phyloP scores from a whole-genome alignment of 2,329 filamentous ascomycete genomes.

The Alternaria triticimaculans region DNA sequence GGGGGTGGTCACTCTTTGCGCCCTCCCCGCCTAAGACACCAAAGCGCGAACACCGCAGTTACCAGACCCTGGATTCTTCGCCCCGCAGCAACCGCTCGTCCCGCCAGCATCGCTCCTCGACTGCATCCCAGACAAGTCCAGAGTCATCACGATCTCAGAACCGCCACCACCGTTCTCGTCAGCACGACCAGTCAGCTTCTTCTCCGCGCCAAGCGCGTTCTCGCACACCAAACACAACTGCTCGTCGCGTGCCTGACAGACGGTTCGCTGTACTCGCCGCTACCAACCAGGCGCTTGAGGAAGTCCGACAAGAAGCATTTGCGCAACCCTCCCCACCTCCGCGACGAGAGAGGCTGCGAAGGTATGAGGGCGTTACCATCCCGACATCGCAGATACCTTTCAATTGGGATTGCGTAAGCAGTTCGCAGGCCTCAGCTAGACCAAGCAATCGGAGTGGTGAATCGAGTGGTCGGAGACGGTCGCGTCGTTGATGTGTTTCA shows the following conservation, averaged over 20 bases:
- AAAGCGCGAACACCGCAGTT: slow-evolving; percentile 28
- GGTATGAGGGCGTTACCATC: slow-evolving; percentile 42
- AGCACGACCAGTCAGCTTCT: slow-evolving; percentile 31
- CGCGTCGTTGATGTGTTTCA: slow-evolving; percentile 27
- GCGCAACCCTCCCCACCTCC: slow-evolving; percentile 44
- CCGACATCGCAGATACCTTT: slow-evolving; percentile 43
- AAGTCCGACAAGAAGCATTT: slow-evolving; percentile 46
- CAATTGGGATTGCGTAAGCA: slow-evolving; percentile 48
- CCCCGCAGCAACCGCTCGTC: slow-evolving; percentile 39
- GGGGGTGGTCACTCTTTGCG: slow-evolving; percentile 39
- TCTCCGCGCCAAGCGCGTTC: slow-evolving; percentile 35
- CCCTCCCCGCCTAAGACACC: slow-evolving; percentile 41
- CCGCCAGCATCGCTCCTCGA: slow-evolving; percentile 29
- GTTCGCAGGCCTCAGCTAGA: slow-evolving; percentile 41
- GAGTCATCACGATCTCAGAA: slow-evolving; percentile 30
- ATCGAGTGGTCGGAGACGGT: slow-evolving; percentile 31
- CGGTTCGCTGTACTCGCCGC: slow-evolving; percentile 49
- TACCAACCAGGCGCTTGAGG: slow-evolving; percentile 46
- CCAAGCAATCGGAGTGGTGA: slow-evolving; percentile 16
- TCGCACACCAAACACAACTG: slow-evolving; percentile 43
- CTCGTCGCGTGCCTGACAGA: slow-evolving; percentile 43
- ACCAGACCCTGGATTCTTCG: slow-evolving; percentile 38
- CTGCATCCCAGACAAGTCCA: slow-evolving; percentile 13
- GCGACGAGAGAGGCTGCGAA: slow-evolving; percentile 37
- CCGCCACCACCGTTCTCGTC: slow-evolving; percentile 38